A percentile compares a stretch with the other conserved stretches of the same genome.
Evolutionary conservation across 257 asterid genomes (phyloP).

Genomic region (Lithospermum erythrorhizon): DNA sequence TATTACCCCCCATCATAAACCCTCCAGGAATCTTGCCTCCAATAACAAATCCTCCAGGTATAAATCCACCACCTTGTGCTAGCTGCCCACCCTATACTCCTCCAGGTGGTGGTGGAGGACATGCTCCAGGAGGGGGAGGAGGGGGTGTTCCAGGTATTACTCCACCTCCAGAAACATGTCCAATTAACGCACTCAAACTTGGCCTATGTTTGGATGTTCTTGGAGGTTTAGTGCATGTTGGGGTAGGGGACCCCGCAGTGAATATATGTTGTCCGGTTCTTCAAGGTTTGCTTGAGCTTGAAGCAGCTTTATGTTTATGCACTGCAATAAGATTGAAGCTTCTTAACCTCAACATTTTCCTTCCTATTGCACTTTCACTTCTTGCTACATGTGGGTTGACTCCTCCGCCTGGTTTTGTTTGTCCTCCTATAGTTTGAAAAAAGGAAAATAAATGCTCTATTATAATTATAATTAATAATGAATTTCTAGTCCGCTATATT

Average conservation of each 20-base stretch:
- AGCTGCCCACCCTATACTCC: conserved; percentile 44
- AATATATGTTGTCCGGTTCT: conserved; percentile 80
- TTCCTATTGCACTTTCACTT: conserved; percentile 73
- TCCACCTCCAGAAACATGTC: conserved; percentile 44
- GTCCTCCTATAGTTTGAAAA: conserved; percentile 40
- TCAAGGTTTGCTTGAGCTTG: conserved; percentile 72
- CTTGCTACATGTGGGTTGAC: conserved; percentile 68
- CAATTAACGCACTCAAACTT: conserved; percentile 66
- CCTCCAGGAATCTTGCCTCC: conserved; percentile 40
- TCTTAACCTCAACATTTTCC: conserved; percentile 67
- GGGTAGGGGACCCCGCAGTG: conserved; percentile 69
- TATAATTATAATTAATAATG: too few species aligned
- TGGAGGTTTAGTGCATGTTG: conserved; percentile 76
- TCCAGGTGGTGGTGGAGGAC: conserved; percentile 24
- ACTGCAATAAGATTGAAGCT: conserved; percentile 69
- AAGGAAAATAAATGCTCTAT: not conserved
- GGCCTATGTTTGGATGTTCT: conserved; percentile 88
- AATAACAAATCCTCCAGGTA: conserved; percentile 20
- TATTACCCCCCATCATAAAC: conserved; percentile 18
- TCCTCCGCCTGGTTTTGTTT: conserved; percentile 83
- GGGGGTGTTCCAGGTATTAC: conserved; percentile 20
- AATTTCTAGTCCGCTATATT: too few species aligned
- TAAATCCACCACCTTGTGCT: conserved; percentile 30
- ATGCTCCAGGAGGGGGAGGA: conserved; percentile 18
- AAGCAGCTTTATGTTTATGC: conserved; percentile 87